Base-by-base conservation (phyloP, 2,329 filamentous ascomycete genomes). In the Cryphonectria naterciae region DNA sequence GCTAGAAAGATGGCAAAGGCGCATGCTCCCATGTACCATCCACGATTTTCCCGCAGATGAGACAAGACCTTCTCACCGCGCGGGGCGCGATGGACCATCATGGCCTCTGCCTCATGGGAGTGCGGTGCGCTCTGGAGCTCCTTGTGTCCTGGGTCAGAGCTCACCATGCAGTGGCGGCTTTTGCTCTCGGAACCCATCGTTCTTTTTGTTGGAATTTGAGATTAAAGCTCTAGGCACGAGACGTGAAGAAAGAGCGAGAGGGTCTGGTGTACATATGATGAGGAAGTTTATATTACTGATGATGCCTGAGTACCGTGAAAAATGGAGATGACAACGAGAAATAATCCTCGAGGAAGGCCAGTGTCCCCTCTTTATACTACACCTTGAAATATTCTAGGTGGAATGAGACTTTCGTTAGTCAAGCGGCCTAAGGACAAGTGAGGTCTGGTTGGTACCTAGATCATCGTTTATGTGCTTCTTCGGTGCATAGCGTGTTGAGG, bases 1-100 rank as follows among this genome's bases (percentile, higher is more conserved):
- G 81, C 81, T 1, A 84, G 78, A 6, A 85, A 78, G 39, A 85
- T 76, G 43, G 84, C 74, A 17, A 78, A 67, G 22, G 75, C 82
- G n/a, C 15, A 39, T 8, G 25, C 28, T 15, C 11, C 37, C 5
- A 60, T 11, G 28, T 67, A 67, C 46, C n/a, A 41, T 15, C 54
- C 39, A 11, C 22, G 56, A 35, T 60, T 17, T 17, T 39, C 32
- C 25, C 13, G 37, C 37, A 67, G 35, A 17, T 67, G 65, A 3
- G 32, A 8, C n/a, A n/a, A 25, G n/a, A 64, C 39, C n/a, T 7
- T 46, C 25, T 46, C 37, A 10, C 61, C 22, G 39, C 61, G 61
- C 37, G 22, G 5, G 61, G 39, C 11, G 17, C 22, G 58, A 5
- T 19, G 54, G 15, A 32, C 28, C 28, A 35, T 28, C 54, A 58